Evolutionary conservation across 306 rosid genomes (phyloP).

Genomic region (Casuarina equisetifolia): DNA sequence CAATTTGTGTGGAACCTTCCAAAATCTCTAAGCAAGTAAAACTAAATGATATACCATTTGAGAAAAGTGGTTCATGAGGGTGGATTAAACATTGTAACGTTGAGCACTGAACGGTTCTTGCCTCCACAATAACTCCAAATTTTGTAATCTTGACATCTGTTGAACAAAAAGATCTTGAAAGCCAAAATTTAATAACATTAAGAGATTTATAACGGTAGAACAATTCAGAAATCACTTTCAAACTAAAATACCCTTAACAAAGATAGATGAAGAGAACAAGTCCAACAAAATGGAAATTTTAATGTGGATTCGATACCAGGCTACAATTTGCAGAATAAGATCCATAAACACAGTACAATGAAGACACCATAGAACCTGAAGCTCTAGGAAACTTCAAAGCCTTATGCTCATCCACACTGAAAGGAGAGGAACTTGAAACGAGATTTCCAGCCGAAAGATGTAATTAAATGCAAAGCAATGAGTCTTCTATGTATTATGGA

Average conservation of each 20-base stretch:
- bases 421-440: not conserved
- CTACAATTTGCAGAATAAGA: not conserved
- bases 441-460: not conserved
- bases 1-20: not conserved
- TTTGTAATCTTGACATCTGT: slow-evolving; percentile 71
- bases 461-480: no score
- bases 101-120: slow-evolving; percentile 70
- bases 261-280: not conserved
- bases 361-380: not conserved
- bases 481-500: no score
- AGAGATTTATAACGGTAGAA: not conserved
- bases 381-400: not conserved
- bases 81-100: slow-evolving; percentile 58
- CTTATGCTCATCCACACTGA: not conserved
- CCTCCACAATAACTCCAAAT: slow-evolving; percentile 60
- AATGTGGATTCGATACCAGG: not conserved
- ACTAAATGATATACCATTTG: slow-evolving; percentile 49
- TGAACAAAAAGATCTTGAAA: slow-evolving; percentile 2
- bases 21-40: slow-evolving; percentile 1
- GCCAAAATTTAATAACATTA: not conserved
- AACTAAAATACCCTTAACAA: not conserved
- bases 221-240: not conserved
- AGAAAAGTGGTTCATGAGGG: slow-evolving; percentile 51
- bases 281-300: not conserved
- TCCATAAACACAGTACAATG: not conserved